Conservation (phyloP, 2,329 filamentous ascomycete species). For the Chrysosporium queenslandicum region DNA sequence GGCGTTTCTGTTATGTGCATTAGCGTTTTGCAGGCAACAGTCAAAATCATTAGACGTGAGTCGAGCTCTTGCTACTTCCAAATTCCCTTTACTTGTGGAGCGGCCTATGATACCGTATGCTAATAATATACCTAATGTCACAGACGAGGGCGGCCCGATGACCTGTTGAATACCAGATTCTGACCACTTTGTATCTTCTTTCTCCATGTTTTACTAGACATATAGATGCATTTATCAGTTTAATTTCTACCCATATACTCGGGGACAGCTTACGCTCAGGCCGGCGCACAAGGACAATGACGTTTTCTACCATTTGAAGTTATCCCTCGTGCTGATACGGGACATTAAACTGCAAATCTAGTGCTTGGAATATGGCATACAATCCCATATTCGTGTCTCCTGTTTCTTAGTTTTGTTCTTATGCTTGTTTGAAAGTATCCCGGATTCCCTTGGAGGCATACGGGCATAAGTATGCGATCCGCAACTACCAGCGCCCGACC, state of each 20-base stretch:
- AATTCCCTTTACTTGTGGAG: not conserved
- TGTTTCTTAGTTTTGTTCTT: not conserved
- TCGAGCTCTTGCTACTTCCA: not conserved
- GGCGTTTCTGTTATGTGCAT: slow-evolving; percentile 72
- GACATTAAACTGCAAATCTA: not conserved
- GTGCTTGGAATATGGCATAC: not conserved
- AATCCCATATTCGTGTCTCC: not conserved
- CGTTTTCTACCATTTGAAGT: too few species aligned
- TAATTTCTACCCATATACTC: not conserved
- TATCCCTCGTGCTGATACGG: not conserved
- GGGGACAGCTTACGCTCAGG: not conserved
- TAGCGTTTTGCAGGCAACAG: slow-evolving; percentile 61
- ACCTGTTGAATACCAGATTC: slow-evolving; percentile 20
- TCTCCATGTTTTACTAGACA: slow-evolving; percentile 2
- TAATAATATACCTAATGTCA: not conserved
- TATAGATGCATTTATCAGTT: slow-evolving; percentile 5
- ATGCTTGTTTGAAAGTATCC: not conserved
- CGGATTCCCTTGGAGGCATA: not conserved
- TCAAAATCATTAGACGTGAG: slow-evolving; percentile 51
- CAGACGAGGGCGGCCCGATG: slow-evolving; percentile 29
- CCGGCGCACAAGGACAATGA: not conserved
- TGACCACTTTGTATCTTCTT: slow-evolving; percentile 1
- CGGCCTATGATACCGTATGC: not conserved
- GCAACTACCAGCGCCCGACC: too few species aligned
- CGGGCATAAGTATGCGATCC: too few species aligned